Evolutionary conservation across 768 basidiomycete genomes (phyloP), one percentile per base, ranked within the genome.

Genomic region (Phylloporus sp.): DNA sequence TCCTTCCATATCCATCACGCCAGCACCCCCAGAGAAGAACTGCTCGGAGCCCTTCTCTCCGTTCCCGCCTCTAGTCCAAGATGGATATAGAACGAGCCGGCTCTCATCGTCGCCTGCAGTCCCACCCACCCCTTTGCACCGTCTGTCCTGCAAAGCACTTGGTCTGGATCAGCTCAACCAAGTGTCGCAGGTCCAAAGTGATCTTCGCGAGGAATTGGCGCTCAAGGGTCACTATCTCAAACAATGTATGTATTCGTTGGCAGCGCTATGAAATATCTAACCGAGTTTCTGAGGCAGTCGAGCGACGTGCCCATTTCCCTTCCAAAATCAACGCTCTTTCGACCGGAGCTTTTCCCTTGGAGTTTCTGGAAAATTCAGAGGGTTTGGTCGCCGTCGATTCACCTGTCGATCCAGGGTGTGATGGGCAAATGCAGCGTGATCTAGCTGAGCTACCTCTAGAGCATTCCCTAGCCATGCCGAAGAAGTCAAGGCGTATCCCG

Each of bases 141-240:
- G 66, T 29, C 56, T 69, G 22, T 52, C 63, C 31, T 65, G 49
- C 44, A 74, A 74, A 56, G 86, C 85, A 45, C 72, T 90, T 39
- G 74, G 83, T 49, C 71, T 69, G 26, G 77, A 80, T 41, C 73
- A 78, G 22, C 86, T 90, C 60, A 76, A 83, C 54, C 74, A 73
- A 49, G 72, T 79, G 26, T 77, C 81, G 33, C 76, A 74, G 60
- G 80, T 83, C 53, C 72, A 78, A 55, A 79, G 77, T 18, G 78
- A 86, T 66, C 74, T 90, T 41, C 80, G 84, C 54, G 86, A 81
- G 67, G 83, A 89, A 66, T 79, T 86, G 40, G 82, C 83, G 10
- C 65, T 84, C 46, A 86, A 82, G 65, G 76, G 75, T 41, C 86
- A 88, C 66, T 79, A 74, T 69, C 78, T 74, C 60, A 87, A 84